Conservation (phyloP, 208 protist genomes). For the Porcisia deanei region DNA sequence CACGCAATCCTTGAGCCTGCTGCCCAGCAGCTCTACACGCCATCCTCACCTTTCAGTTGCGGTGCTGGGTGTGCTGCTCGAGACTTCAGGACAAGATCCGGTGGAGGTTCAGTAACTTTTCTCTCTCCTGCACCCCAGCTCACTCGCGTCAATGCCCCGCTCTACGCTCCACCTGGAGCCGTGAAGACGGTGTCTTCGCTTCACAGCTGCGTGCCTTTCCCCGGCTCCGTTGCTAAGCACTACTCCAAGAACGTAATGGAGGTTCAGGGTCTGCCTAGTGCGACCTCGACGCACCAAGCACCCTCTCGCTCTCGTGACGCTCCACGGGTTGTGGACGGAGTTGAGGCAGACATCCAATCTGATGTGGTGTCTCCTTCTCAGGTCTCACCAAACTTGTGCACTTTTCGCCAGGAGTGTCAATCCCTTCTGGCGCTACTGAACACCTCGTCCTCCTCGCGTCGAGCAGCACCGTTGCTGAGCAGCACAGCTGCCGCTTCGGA, state of each 20-base stretch:
- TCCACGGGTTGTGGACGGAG: slow-evolving; percentile 4
- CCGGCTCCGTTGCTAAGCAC: not conserved
- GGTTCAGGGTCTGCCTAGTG: slow-evolving; percentile 5
- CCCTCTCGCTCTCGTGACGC: not conserved
- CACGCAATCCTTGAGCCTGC: not conserved
- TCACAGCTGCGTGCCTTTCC: too few species aligned
- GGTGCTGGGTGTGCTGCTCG: not conserved
- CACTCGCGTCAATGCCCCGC: slow-evolving; percentile 24
- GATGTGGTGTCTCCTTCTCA: slow-evolving; percentile 13
- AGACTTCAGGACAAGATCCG: not conserved
- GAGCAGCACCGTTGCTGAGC: not conserved
- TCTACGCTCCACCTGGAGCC: slow-evolving; percentile 19
- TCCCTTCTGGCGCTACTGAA: slow-evolving; percentile 31
- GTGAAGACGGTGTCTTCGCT: not conserved
- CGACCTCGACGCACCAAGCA: not conserved
- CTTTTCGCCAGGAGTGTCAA: slow-evolving; percentile 38
- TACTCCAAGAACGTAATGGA: slow-evolving; percentile 19
- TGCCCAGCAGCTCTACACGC: not conserved
- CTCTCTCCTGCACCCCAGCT: not conserved
- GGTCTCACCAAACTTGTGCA: slow-evolving; percentile 26
- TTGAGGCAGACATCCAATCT: slow-evolving; percentile 21
- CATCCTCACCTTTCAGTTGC: not conserved
- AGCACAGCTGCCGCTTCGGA: not conserved
- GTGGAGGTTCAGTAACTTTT: too few species aligned
- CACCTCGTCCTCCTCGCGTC: slow-evolving; percentile 1